A percentile compares a stretch with the other conserved stretches of the same genome.
phyloP scores from a whole-genome alignment of 371 early-diverging fungal genomes.

The Mortierella sp. region DNA sequence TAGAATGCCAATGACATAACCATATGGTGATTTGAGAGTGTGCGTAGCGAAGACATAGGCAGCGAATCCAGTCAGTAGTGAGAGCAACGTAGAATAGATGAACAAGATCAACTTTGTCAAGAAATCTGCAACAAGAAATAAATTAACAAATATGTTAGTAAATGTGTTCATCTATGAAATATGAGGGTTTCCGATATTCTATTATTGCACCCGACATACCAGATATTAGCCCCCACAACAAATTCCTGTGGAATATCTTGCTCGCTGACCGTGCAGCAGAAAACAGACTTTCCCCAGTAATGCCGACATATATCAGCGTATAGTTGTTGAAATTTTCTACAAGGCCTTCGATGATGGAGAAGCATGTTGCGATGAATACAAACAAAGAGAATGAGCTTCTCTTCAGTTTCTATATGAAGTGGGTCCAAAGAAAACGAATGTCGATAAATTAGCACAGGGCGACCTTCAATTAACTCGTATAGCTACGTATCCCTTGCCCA shows the following conservation, averaged over 20 bases:
- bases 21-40: constrained; percentile 73
- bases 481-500: constrained; percentile 17
- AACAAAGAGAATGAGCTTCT: constrained; percentile 33
- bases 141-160: neutral
- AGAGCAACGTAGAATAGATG: constrained; percentile 67
- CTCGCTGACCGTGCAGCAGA: constrained; percentile 72
- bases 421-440: neutral
- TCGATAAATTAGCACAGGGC: neutral
- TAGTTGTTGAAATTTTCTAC: constrained; percentile 77
- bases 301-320: constrained; percentile 77
- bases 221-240: constrained; percentile 74
- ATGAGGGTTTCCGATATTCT: no score
- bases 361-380: constrained; percentile 30
- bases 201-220: constrained; percentile 47
- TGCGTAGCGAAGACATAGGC: constrained; percentile 77
- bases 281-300: constrained; percentile 76
- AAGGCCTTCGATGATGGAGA: constrained; percentile 59
- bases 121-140: constrained; percentile 59
- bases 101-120: constrained; percentile 67
- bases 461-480: neutral
- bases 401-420: constrained; percentile 31
- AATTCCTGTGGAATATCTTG: constrained; percentile 79
- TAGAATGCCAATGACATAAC: constrained; percentile 75
- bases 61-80: constrained; percentile 69
- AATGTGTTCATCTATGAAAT: neutral